phyloP scores from a whole-genome alignment of 2,329 filamentous ascomycete genomes.

The Monosporascus sp. region DNA sequence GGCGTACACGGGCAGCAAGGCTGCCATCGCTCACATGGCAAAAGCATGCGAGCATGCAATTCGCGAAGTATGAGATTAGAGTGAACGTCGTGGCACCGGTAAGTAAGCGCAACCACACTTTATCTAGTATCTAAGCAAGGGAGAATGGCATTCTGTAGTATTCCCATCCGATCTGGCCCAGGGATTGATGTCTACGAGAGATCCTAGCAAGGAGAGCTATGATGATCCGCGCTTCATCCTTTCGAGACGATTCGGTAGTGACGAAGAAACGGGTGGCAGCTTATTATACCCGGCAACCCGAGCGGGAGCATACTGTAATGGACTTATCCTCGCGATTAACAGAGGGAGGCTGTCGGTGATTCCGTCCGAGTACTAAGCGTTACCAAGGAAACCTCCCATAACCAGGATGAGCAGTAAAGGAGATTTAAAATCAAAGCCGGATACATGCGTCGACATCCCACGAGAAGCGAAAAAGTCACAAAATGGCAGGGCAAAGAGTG shows the following conservation, averaged over 20 bases:
- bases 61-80: conserved; percentile 18
- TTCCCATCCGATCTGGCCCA: conserved; percentile 20
- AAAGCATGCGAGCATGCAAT: conserved; percentile 23
- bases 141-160: conserved; percentile 9
- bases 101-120: conserved; percentile 12
- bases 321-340: conserved; percentile 19
- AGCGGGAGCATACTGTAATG: conserved; percentile 23
- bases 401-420: too few relatives aligned
- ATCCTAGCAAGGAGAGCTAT: conserved; percentile 15
- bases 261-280: conserved; percentile 24
- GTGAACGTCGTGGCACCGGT: conserved; percentile 24
- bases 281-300: conserved; percentile 22
- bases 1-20: conserved; percentile 20
- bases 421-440: too few relatives aligned
- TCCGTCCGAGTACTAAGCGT: conserved; percentile 16
- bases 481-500: too few relatives aligned
- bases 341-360: conserved; percentile 20
- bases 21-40: conserved; percentile 19
- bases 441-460: too few relatives aligned
- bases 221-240: conserved; percentile 17
- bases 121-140: not conserved
- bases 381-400: too few relatives aligned
- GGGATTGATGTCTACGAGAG: conserved; percentile 10
- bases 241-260: conserved; percentile 18
- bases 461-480: too few relatives aligned